A percentile compares a stretch with the other conserved stretches of the same genome.
phyloP scores from a whole-genome alignment of 2,329 filamentous ascomycete species.

The Apiospora sp. region DNA sequence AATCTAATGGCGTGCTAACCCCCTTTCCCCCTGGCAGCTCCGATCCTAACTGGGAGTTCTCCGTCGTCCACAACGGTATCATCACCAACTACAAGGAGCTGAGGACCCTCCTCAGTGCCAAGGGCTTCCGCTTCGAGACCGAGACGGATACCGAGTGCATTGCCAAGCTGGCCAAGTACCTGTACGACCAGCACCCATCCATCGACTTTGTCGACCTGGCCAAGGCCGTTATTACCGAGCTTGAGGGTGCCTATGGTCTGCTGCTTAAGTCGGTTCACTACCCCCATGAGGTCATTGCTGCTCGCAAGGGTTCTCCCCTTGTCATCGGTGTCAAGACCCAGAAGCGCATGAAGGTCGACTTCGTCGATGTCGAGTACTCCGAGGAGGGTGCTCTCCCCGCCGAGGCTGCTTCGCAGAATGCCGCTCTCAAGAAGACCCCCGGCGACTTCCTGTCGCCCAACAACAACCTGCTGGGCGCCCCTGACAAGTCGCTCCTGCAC shows the following conservation, averaged over 20 bases:
- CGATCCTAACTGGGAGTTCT: slow-evolving; percentile 94
- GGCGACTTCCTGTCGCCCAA: slow-evolving; percentile 72
- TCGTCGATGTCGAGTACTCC: slow-evolving; percentile 97
- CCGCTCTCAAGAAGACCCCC: slow-evolving; percentile 89
- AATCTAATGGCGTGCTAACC: slow-evolving; percentile 23
- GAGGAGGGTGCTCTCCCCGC: slow-evolving; percentile 89
- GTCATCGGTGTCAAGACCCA: slow-evolving; percentile 97
- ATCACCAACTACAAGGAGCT: slow-evolving; percentile 99
- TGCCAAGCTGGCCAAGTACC: slow-evolving; percentile 97
- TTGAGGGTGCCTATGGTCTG: slow-evolving; percentile 96
- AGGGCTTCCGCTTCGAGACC: slow-evolving; percentile 98
- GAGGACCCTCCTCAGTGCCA: slow-evolving; percentile 88
- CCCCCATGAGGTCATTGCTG: slow-evolving; percentile 96
- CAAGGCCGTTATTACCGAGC: slow-evolving; percentile 98
- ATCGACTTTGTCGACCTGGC: slow-evolving; percentile 96
- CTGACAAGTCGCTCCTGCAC: slow-evolving; percentile 98
- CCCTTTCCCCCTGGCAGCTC: slow-evolving; percentile 64
- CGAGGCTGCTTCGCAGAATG: slow-evolving; percentile 95
- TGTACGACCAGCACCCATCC: slow-evolving; percentile 91
- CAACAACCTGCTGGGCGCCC: slow-evolving; percentile 76
- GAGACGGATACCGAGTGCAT: slow-evolving; percentile 99
- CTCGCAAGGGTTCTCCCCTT: slow-evolving; percentile 96
- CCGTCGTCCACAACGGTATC: slow-evolving; percentile 99
- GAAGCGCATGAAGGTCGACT: slow-evolving; percentile 99
- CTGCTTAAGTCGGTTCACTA: slow-evolving; percentile 98